These are phyloP conservation scores for Lepiota subincarnata DNA, from an alignment of 768 basidiomycete genomes.

Conservation along the genomic window DNA sequence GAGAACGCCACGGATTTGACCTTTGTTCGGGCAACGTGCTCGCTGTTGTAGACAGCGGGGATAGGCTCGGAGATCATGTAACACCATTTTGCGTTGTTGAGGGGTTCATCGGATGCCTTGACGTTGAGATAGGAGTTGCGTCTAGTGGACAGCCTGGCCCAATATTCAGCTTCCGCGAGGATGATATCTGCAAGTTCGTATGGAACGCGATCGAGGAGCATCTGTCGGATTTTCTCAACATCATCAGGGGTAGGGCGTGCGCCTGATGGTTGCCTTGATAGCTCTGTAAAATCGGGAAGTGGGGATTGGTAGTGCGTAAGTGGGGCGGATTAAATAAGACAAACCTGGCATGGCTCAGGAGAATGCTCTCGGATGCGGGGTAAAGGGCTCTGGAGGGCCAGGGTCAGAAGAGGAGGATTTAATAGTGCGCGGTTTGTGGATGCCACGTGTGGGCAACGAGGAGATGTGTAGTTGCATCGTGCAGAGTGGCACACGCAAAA, in stretches of 20 bases:
- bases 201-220: slow-evolving; percentile 12
- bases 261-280: no score
- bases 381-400: no score
- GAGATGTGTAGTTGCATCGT: background rate
- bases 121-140: slow-evolving; percentile 1
- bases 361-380: no score
- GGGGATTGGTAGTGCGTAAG: no score
- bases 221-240: slow-evolving; percentile 5
- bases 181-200: slow-evolving; percentile 17
- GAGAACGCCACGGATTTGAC: slow-evolving; percentile 18
- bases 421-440: background rate
- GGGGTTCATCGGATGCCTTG: background rate
- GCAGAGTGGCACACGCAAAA: no score
- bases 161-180: slow-evolving; percentile 17
- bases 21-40: background rate
- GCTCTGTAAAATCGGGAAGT: no score
- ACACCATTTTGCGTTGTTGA: slow-evolving; percentile 9
- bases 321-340: no score
- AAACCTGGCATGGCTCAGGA: no score
- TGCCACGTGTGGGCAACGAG: slow-evolving; percentile 5
- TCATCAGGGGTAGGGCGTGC: slow-evolving; percentile 3
- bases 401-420: no score
- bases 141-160: slow-evolving; percentile 13
- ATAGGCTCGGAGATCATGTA: slow-evolving; percentile 17
- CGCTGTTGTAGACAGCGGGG: background rate